Evolutionary conservation across 176 grass and related monocot species (phyloP), one percentile per base, ranked within the genome.

Genomic region (Musa troglodytarum): DNA sequence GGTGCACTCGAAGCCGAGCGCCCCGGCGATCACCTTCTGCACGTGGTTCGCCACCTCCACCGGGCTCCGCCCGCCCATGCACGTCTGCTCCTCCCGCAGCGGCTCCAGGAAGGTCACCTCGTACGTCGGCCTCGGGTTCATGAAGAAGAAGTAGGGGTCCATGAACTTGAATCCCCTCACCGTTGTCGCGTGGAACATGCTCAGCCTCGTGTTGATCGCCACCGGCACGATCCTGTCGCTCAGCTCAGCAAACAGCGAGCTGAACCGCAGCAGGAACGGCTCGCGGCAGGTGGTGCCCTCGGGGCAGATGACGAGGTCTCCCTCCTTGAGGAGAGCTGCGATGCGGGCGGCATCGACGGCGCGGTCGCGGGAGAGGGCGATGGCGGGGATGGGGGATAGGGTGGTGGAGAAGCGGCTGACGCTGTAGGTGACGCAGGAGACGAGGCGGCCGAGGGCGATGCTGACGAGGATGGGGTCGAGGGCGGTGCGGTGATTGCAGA

Each of bases 231-330:
- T 87, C 68, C 89, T 28, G 71, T 89, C 86, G 12, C 77, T 87
- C 14, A 92, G 84, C 89, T 96, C 92, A 0, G 92, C 84, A 57
- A 96, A 92, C 55, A 92, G 84, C 54, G 86, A 74, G 43, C 84
- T 85, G 84, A 96, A 96, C 3, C 86, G 77, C 2, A 96, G 92
- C 78, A 96, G 77, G 74, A 77, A 81, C 2, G 86, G 86, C 78
- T 96, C 92, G 50, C 92, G 71, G 81, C 92, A 92, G 11, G 92
- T 96, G 20, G 92, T 96, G n/a, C 92, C 92, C 86, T 96, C 92
- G 2, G 92, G 92, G 55, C 86, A 96, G 50, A 96, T 78, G 52
- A 96, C 86, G 13, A 92, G 82, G 81, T 91, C 92, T 54, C 92
- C 88, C 17, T 83, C 34, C 71, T 76, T 72, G 20, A 96, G 84